Evolutionary conservation across 352 stramenopile genomes (phyloP).

Genomic region (Globisporangium okanoganense): DNA sequence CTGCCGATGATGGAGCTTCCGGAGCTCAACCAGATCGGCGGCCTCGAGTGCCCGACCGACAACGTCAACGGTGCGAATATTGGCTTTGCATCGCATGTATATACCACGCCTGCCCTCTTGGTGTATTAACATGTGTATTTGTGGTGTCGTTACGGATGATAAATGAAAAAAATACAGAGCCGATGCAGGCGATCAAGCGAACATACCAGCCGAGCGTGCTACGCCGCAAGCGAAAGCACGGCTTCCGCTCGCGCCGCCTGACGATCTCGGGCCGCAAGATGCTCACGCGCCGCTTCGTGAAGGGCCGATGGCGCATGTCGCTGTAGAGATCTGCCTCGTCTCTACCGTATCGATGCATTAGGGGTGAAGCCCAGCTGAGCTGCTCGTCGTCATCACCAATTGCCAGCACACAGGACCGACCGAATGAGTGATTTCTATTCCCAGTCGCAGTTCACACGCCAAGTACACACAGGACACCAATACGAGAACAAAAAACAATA

Average conservation of each 20-base stretch:
- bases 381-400: background rate
- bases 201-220: conserved; percentile 86
- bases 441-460: background rate
- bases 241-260: conserved; percentile 73
- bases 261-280: conserved; percentile 76
- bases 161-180: conserved; percentile 46
- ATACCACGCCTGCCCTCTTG: background rate
- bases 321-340: conserved; percentile 29
- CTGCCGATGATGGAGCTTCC: conserved; percentile 13
- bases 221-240: conserved; percentile 84
- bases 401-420: background rate
- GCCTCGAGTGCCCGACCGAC: conserved; percentile 14
- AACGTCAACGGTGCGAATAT: conserved; percentile 11
- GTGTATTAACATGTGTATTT: background rate
- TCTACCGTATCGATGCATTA: background rate
- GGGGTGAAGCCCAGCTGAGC: background rate
- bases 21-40: conserved; percentile 14
- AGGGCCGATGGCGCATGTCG: conserved; percentile 84
- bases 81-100: background rate
- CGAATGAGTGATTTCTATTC: background rate
- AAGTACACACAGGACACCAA: conserved; percentile 1
- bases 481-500: background rate
- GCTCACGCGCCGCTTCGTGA: conserved; percentile 77
- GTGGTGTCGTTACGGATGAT: background rate
- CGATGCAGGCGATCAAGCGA: conserved; percentile 74